Base-by-base conservation (phyloP, 2,329 filamentous ascomycete species). In the Colletotrichum endophyticum region DNA sequence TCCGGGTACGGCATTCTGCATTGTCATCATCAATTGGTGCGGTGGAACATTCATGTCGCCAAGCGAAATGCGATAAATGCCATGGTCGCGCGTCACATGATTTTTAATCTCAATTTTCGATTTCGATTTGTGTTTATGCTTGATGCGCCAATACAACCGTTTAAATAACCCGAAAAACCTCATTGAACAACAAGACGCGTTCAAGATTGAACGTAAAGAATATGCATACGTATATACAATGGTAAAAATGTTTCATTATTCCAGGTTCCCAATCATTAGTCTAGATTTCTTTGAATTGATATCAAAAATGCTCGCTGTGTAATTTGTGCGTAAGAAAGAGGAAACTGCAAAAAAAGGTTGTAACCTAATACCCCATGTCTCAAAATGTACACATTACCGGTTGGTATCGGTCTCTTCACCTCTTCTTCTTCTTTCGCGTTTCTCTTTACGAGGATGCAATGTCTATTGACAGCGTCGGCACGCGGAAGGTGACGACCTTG, bases 401-500 rank as follows among this genome's bases (percentile, higher is more conserved):
- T 64, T 66, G 19, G 0, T 22, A 49, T 49, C 13, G 56, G 56
- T 6, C n/a, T 57, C 25, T 36, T 19, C 9, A 9, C 30, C 34
- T 59, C 59, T 61, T 61, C 19, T 61, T 61, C 19, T 66, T 16
- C 25, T 49, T 28, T 39, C 34, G 32, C 5, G 11, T 39, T n/a
- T n/a, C 39, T 25, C 22, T 25, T 69, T 28, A 73, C 32, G 64
- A 68, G 7, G 62, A 67, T 53, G 39, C 63, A 49, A 76, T 80
- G 57, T 86, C 82, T 77, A 88, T 84, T 32, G 84, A 81, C 53
- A 87, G 78, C 27, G 80, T 74, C 11, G 84, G 82, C 5, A 89
- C 88, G 39, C 82, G 82, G 77, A 91, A 90, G 2, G 89, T 91
- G 67, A 90, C 88, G 53, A 86, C 86, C 6, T 80, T 79, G 28